A percentile compares a stretch with the other conserved stretches of the same genome.
phyloP scores from a whole-genome alignment of 768 basidiomycete species.

The Coprinellus micaceus region DNA sequence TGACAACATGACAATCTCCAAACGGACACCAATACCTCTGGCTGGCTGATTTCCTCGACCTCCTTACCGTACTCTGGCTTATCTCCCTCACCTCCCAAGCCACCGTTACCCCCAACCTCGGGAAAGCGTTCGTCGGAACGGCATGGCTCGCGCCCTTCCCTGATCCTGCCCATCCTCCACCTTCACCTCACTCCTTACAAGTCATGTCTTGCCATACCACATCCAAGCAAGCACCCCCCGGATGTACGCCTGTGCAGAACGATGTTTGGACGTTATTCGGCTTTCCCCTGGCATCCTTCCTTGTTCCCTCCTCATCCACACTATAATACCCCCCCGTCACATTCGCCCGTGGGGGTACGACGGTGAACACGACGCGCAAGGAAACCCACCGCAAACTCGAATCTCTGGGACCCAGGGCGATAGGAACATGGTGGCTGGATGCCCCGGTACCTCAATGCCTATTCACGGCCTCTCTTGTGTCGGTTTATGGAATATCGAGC shows the following conservation, averaged over 20 bases:
- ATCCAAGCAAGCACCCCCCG: too few species aligned
- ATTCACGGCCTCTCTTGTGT: too few species aligned
- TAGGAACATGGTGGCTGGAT: neutral
- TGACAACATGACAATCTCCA: neutral
- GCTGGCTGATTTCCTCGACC: constrained; percentile 31
- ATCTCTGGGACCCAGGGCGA: too few species aligned
- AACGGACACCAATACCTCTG: constrained; percentile 34
- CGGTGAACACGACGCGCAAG: neutral
- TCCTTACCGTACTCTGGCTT: constrained; percentile 63
- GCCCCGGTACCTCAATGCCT: neutral
- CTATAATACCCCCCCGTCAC: too few species aligned
- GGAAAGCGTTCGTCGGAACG: too few species aligned
- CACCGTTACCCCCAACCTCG: too few species aligned
- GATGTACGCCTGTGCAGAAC: too few species aligned
- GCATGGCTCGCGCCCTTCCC: too few species aligned
- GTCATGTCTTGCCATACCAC: too few species aligned
- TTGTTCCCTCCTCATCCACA: constrained; percentile 77
- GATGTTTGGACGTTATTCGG: too few species aligned
- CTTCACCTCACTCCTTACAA: too few species aligned
- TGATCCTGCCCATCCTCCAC: too few species aligned
- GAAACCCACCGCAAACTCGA: neutral
- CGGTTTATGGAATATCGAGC: neutral
- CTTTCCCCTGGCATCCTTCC: constrained; percentile 80
- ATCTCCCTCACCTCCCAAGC: constrained; percentile 55
- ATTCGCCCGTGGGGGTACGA: constrained; percentile 10